These are phyloP conservation scores for Kuraishia molischiana DNA, from an alignment of 805 yeast species.

Conservation along the genomic window DNA sequence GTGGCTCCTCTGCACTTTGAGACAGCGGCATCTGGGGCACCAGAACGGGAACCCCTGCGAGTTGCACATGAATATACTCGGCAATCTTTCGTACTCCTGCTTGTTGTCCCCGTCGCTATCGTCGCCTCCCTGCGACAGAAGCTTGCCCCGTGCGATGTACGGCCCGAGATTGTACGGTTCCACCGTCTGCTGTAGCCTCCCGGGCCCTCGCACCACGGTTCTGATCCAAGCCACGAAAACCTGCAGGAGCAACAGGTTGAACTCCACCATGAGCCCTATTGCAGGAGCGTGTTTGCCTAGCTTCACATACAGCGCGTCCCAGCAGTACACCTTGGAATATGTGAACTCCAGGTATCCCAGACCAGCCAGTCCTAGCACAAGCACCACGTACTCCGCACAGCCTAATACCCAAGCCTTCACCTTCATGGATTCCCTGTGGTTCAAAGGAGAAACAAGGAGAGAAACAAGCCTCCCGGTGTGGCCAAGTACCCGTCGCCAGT, in stretches of 20 bases:
- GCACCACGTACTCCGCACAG: too few species aligned
- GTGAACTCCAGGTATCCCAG: slow-evolving; percentile 18
- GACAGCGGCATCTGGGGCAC: slow-evolving; percentile 57
- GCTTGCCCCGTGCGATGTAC: background rate
- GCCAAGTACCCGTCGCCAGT: too few species aligned
- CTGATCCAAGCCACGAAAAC: slow-evolving; percentile 32
- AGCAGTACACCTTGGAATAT: slow-evolving; percentile 18
- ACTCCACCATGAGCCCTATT: slow-evolving; percentile 21
- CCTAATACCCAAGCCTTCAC: too few species aligned
- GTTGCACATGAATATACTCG: slow-evolving; percentile 59
- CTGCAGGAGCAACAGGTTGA: slow-evolving; percentile 16
- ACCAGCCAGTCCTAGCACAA: slow-evolving; percentile 7
- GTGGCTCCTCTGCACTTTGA: slow-evolving; percentile 60
- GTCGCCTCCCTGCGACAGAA: background rate
- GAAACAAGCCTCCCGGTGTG: too few species aligned
- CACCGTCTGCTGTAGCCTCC: slow-evolving; percentile 26
- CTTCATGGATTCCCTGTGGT: too few species aligned
- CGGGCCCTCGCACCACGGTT: slow-evolving; percentile 48
- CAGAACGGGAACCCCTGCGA: slow-evolving; percentile 65
- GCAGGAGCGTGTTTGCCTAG: slow-evolving; percentile 23
- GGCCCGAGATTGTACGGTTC: slow-evolving; percentile 24
- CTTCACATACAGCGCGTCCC: slow-evolving; percentile 27
- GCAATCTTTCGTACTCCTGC: slow-evolving; percentile 27
- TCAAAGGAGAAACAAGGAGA: too few species aligned
- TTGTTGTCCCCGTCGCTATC: slow-evolving; percentile 1